Percentiles rank a stretch among this genome's conserved stretches.
These are phyloP conservation scores for Vitis hybrid DNA, from an alignment of 177 flowering plant species.

Conservation along the genomic window DNA sequence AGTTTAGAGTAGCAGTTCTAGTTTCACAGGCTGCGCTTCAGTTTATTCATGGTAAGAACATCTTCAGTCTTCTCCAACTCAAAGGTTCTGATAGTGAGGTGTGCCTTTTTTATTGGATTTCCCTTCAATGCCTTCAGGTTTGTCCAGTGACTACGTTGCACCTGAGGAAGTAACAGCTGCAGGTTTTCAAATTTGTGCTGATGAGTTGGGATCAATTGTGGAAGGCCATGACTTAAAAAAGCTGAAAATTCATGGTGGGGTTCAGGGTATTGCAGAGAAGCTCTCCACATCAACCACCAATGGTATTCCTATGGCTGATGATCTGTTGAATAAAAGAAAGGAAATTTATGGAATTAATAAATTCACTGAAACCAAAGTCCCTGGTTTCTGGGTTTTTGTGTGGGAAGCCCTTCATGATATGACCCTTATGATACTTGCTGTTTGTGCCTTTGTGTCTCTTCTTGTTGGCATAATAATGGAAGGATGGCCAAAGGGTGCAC, in stretches of 20 bases:
- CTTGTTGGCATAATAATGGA: constrained; percentile 78
- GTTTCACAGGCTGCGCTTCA: constrained; percentile 98
- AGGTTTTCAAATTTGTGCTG: constrained; percentile 79
- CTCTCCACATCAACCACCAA: constrained; percentile 57
- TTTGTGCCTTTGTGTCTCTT: constrained; percentile 79
- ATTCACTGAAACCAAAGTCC: constrained; percentile 65
- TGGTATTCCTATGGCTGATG: constrained; percentile 58
- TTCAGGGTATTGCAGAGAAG: constrained; percentile 66
- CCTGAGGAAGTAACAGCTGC: constrained; percentile 79
- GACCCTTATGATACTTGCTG: constrained; percentile 87
- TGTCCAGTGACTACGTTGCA: constrained; percentile 51
- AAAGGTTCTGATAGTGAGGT: not conserved
- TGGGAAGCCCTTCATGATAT: constrained; percentile 98
- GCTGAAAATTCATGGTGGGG: constrained; percentile 76
- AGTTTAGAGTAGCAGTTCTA: constrained; percentile 83
- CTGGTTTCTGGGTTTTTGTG: constrained; percentile 80
- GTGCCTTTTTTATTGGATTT: constrained; percentile 7
- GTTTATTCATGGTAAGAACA: constrained; percentile 69
- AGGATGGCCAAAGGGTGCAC: constrained; percentile 97
- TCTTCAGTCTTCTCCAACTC: not conserved
- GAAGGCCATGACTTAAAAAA: constrained; percentile 82
- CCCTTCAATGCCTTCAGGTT: constrained; percentile 39
- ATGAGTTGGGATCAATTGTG: constrained; percentile 79
- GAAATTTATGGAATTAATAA: constrained; percentile 73
- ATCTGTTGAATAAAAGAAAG: constrained; percentile 46